These are phyloP conservation scores for Poa pratensis DNA, from an alignment of 176 grass and related monocot species.

Conservation along the genomic window DNA sequence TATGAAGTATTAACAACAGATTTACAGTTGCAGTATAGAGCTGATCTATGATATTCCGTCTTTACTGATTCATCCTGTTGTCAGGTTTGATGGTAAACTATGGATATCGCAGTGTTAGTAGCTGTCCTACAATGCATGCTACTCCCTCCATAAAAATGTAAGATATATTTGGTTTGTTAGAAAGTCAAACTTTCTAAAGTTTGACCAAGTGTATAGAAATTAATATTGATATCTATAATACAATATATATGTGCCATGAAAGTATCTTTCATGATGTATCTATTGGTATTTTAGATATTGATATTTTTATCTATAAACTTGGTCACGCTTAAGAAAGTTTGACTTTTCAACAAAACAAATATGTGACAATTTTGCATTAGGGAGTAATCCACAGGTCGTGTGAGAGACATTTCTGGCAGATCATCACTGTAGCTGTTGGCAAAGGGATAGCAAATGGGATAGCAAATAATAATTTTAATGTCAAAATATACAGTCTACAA, in stretches of 20 bases:
- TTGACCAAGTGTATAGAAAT: too few species aligned
- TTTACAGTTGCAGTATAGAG: constrained; percentile 23
- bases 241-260: too few species aligned
- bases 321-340: too few species aligned
- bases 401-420: constrained; percentile 31
- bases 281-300: too few species aligned
- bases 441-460: neutral
- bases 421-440: neutral
- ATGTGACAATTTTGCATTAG: too few species aligned
- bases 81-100: constrained; percentile 36
- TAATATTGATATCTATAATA: too few species aligned
- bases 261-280: too few species aligned
- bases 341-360: too few species aligned
- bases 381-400: neutral
- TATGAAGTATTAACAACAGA: constrained; percentile 24
- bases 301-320: too few species aligned
- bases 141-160: too few species aligned
- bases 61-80: constrained; percentile 35
- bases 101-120: neutral
- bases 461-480: constrained; percentile 50
- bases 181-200: too few species aligned
- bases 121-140: constrained; percentile 2
- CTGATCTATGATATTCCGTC: constrained; percentile 5
- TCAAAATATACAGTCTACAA: constrained; percentile 59
- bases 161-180: too few species aligned